Conservation (phyloP, 1,284 basidiomycete species). For the Boletellus dicymbophilus region DNA sequence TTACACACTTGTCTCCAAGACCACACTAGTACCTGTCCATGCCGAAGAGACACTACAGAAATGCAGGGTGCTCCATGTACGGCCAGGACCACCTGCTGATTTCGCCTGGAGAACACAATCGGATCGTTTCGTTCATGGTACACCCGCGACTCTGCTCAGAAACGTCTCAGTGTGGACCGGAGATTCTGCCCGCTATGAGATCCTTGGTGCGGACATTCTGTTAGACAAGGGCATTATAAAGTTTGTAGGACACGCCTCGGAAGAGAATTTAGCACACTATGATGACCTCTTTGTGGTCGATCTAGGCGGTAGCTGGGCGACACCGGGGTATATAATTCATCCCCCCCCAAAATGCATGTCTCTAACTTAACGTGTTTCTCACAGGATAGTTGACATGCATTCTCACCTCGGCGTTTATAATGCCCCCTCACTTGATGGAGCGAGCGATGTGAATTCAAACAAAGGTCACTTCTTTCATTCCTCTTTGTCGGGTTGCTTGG, state of each 20-base stretch:
- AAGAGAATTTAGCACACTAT: slow-evolving; percentile 26
- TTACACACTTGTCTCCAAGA: slow-evolving; percentile 1
- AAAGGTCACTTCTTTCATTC: slow-evolving; percentile 31
- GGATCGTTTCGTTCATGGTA: slow-evolving; percentile 62
- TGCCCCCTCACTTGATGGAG: slow-evolving; percentile 46
- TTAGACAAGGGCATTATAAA: slow-evolving; percentile 49
- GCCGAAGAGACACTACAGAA: slow-evolving; percentile 29
- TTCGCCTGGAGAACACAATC: slow-evolving; percentile 48
- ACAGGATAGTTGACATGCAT: slow-evolving; percentile 58
- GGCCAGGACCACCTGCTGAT: slow-evolving; percentile 30
- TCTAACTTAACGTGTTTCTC: slow-evolving; percentile 2
- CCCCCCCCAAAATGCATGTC: neutral
- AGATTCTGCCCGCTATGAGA: slow-evolving; percentile 49
- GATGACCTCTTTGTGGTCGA: slow-evolving; percentile 37
- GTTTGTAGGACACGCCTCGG: slow-evolving; percentile 37
- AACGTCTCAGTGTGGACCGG: slow-evolving; percentile 79
- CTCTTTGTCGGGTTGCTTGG: neutral
- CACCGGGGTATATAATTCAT: slow-evolving; percentile 38
- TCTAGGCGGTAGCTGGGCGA: slow-evolving; percentile 47
- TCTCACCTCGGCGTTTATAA: slow-evolving; percentile 62
- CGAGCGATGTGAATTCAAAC: slow-evolving; percentile 44
- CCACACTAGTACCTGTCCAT: slow-evolving; percentile 25
- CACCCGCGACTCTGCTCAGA: slow-evolving; percentile 54
- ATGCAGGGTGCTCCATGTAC: slow-evolving; percentile 29
- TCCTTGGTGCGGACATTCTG: slow-evolving; percentile 49